These are phyloP conservation scores for Nothophaeocryptopus gaeumannii DNA, from an alignment of 2,329 filamentous ascomycete species.

Conservation along the genomic window DNA sequence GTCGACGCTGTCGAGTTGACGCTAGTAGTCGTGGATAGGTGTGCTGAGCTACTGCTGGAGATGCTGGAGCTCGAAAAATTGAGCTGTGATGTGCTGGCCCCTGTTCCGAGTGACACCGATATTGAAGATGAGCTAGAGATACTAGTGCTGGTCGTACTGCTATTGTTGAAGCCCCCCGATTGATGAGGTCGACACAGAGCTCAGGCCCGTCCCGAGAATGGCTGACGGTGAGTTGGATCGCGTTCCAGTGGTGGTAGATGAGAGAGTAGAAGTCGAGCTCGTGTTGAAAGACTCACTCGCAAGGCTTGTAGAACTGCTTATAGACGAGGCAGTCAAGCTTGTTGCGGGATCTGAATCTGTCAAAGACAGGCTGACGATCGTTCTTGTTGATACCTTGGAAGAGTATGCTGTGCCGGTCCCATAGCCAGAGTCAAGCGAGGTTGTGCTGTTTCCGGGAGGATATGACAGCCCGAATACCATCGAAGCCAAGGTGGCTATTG, in stretches of 20 bases:
- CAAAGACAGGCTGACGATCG: background rate
- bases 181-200: too few relatives aligned
- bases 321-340: background rate
- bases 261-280: too few relatives aligned
- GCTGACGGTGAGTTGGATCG: too few relatives aligned
- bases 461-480: background rate
- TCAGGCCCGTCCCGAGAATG: too few relatives aligned
- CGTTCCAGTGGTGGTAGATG: background rate
- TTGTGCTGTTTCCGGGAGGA: background rate
- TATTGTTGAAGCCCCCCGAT: too few relatives aligned
- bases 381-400: background rate
- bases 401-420: background rate
- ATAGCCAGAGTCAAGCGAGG: background rate
- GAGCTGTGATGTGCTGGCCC: background rate
- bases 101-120: slow-evolving; percentile 1
- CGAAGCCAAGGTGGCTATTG: background rate
- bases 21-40: background rate
- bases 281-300: background rate
- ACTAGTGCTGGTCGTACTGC: background rate
- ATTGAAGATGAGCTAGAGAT: background rate
- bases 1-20: background rate
- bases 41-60: background rate
- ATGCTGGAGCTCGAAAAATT: background rate
- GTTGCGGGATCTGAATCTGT: background rate
- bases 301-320: background rate